Evolutionary conservation across 441 rosid species (phyloP), one percentile per base, ranked within the genome.

Genomic region (Kokia cookei): DNA sequence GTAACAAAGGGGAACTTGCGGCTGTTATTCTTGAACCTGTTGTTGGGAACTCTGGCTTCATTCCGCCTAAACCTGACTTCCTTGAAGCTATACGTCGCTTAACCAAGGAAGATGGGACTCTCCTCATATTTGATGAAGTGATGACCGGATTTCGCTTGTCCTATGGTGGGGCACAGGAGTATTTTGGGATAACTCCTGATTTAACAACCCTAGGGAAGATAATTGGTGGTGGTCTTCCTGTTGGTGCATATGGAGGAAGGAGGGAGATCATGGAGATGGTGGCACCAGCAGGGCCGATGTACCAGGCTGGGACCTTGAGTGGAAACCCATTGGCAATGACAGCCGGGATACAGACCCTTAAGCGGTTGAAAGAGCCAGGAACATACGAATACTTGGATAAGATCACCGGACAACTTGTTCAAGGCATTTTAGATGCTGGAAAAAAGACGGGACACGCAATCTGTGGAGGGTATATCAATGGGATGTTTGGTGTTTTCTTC

Each of bases 401-500:
- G 87, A 88, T 96, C 71, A 91, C 96, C 0, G 78, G 90, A 15
- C 88, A 92, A 64, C 89, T 92, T 63, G 78, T 85, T 63, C 83
- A 83, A 59, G 97, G 98, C 62, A 86, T 91, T 65, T 45, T 93
- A 57, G 92, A 84, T 73, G 93, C 97, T 0, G 99, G 97, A 40
- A 96, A 89, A 88, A 90, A 80, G 76, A 83, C 93, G 0, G 96
- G 99, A 42, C 97, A 93, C 75, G 90, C 89, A 15, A 89, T 96
- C 22, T 93, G 94, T 2, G 99, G 98, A 0, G 99, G 93, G 59
- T 75, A 86, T 82, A 90, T 93, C 35, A 57, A 90, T 0, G 98
- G 97, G 58, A 93, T 93, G 98, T 96, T 93, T 1, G 97, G 98
- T 5, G 91, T 91, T 90, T 96, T 96, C 92, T 96, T 93, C 80